Percentiles rank a stretch among this genome's conserved stretches.
These are phyloP conservation scores for Chlamydomonas schloesseri DNA, from an alignment of 139 green algal genomes.

Conservation along the genomic window DNA sequence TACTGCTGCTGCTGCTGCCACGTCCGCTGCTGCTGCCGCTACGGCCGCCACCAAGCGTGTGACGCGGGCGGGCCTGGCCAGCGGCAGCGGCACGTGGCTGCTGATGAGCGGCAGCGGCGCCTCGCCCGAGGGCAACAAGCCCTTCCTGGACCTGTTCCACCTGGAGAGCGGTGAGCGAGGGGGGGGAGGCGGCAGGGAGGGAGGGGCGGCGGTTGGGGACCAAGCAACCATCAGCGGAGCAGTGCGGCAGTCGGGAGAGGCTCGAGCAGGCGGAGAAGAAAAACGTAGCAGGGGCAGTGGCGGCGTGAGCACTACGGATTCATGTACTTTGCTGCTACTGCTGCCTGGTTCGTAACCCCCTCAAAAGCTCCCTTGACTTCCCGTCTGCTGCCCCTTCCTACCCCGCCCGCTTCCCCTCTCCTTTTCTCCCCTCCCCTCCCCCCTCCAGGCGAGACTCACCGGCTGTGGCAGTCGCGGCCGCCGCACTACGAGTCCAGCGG, in stretches of 20 bases:
- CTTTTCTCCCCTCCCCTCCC: neutral
- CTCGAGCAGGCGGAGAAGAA: too few species aligned
- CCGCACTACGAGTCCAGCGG: conserved; percentile 83
- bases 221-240: too few species aligned
- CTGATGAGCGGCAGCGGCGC: conserved; percentile 79
- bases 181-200: too few species aligned
- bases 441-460: conserved; percentile 60
- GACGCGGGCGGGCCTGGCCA: neutral
- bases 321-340: too few species aligned
- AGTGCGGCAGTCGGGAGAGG: too few species aligned
- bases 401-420: too few species aligned
- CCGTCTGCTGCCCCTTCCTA: too few species aligned
- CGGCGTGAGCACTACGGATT: too few species aligned
- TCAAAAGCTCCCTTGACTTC: too few species aligned
- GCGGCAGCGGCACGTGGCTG: neutral
- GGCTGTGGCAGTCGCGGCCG: conserved; percentile 88
- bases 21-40: neutral
- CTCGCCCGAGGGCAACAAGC: conserved; percentile 85
- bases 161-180: conserved; percentile 56
- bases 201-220: too few species aligned
- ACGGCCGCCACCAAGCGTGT: neutral
- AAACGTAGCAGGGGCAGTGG: too few species aligned
- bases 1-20: neutral
- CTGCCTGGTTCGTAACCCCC: too few species aligned
- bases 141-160: conserved; percentile 94